Conservation (phyloP, 495 filamentous ascomycete genomes). For the Collariella sp. region DNA sequence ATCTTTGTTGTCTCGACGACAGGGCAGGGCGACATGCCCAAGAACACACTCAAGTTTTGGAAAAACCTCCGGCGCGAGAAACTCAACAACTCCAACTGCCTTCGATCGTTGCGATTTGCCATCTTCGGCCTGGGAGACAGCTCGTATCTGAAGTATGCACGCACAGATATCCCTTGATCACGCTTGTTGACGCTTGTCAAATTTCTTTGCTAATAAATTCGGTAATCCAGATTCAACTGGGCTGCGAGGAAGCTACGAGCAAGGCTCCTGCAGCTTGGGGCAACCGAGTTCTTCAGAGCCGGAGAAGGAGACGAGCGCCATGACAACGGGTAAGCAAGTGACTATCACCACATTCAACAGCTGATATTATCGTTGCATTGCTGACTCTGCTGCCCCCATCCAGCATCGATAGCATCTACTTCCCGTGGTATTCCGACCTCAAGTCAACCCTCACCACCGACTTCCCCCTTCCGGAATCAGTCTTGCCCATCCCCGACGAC, state of each 20-base stretch:
- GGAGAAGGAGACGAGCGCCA: conserved; percentile 91
- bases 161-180: background rate
- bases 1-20: conserved; percentile 85
- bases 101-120: conserved; percentile 60
- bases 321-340: conserved; percentile 64
- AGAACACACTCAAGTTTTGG: conserved; percentile 76
- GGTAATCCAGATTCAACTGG: conserved; percentile 70
- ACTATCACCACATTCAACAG: background rate
- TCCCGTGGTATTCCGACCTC: conserved; percentile 66
- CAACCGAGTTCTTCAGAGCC: conserved; percentile 60
- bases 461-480: conserved; percentile 58
- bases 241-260: conserved; percentile 81
- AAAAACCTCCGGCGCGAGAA: conserved; percentile 69
- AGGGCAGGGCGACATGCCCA: conserved; percentile 86
- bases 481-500: conserved; percentile 65
- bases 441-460: conserved; percentile 52
- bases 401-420: conserved; percentile 66
- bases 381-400: background rate
- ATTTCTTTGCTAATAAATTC: background rate
- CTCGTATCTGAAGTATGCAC: conserved; percentile 72
- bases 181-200: background rate
- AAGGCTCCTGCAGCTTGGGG: conserved; percentile 77
- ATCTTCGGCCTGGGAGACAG: conserved; percentile 91
- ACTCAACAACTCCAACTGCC: conserved; percentile 59
- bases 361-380: background rate